Evolutionary conservation across 345 rosid genomes (phyloP), one percentile per base, ranked within the genome.

Genomic region (Salix suchowensis): DNA sequence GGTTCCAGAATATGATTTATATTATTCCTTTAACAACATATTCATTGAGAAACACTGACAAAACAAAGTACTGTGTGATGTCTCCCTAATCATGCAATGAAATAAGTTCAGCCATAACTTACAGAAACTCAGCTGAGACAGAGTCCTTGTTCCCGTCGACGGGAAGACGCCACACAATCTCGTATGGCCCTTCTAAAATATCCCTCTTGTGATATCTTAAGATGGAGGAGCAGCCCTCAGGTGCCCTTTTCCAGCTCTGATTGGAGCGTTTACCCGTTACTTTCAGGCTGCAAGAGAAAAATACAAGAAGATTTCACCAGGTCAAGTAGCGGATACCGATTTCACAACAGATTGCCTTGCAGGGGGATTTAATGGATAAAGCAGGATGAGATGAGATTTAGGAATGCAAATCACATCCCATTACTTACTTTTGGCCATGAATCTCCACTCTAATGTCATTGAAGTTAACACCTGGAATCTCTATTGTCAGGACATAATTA

Each of bases 371-470:
- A 12, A 15, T 46, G 50, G 4, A 15, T 14, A 46, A 46, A 64
- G 18, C 12, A 23, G 28, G 67, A 28, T 64, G 8, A 5, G 26
- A 28, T 28, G 28, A n/a, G 16, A 28, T 64, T 13, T 14, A 15
- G 69, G 19, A 66, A 5, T 34, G 9, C 3, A 3, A 32, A 66
- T 24, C 44, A 18, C 18, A 60, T 19, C 14, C 28, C 23, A 32
- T 16, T 9, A 12, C 39, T 79, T 86, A 89, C 97, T 80, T 85
- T 79, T 46, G 82, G 73, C 87, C 84, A 79, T 84, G 84, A 64
- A 92, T 87, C 75, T 92, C 97, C 81, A 94, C 98, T 85, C 88
- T 86, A 72, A 94, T 82, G 79, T 94, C 90, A 82, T 82, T 79
- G 75, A 83, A 75, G 66, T 79, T 69, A 34, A 85, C 97, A 6